Conservation (phyloP, 1,284 basidiomycete genomes). For the Ustilago shanxiensis region DNA sequence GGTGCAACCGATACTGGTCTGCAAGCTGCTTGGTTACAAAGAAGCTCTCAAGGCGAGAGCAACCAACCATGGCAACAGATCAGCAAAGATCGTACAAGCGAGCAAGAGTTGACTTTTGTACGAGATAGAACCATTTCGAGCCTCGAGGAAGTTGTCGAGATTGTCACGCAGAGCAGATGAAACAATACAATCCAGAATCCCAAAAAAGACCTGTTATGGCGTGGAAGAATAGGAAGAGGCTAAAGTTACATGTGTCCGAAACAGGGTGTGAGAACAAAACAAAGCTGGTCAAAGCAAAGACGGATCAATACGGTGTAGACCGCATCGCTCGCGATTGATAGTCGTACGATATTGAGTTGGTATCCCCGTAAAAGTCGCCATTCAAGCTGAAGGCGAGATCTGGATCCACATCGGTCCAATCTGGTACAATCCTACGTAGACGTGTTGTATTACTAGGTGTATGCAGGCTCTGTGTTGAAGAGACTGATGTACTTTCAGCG, state of each 20-base stretch:
- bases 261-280: background rate
- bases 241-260: slow-evolving; percentile 11
- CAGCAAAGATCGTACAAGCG: background rate
- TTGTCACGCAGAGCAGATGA: slow-evolving; percentile 16
- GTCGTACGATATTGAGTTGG: slow-evolving; percentile 46
- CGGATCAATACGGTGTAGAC: slow-evolving; percentile 32
- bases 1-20: slow-evolving; percentile 47
- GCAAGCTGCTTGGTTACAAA: slow-evolving; percentile 51
- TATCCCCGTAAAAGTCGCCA: slow-evolving; percentile 42
- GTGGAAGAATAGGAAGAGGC: background rate
- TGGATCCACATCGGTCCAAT: slow-evolving; percentile 51
- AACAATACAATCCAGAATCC: too few relatives aligned
- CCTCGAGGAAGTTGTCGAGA: slow-evolving; percentile 21
- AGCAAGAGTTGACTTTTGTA: slow-evolving; percentile 8
- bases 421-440: slow-evolving; percentile 36
- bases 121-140: slow-evolving; percentile 22
- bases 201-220: background rate
- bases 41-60: slow-evolving; percentile 22
- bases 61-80: slow-evolving; percentile 36
- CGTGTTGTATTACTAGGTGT: slow-evolving; percentile 8
- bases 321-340: slow-evolving; percentile 46
- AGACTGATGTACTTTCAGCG: slow-evolving; percentile 6
- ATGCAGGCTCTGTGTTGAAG: slow-evolving; percentile 19
- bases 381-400: slow-evolving; percentile 48
- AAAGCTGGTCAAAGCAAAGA: too few relatives aligned